phyloP scores from a whole-genome alignment of 371 early-diverging fungal species.

The Saksenaea vasiformis region DNA sequence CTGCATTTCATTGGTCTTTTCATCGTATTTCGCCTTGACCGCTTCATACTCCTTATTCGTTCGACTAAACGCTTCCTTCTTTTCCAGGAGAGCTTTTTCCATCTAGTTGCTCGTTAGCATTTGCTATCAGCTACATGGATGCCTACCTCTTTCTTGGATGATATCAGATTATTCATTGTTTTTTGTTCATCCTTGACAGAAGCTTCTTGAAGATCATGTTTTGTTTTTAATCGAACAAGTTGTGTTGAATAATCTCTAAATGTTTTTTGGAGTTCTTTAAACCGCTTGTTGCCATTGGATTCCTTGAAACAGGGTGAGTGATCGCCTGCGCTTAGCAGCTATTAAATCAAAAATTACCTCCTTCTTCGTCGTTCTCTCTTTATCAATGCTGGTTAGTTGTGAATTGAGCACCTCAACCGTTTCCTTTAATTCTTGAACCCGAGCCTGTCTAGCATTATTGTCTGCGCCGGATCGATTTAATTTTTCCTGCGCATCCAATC shows the following conservation, averaged over 20 bases:
- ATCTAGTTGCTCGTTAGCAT: slow-evolving; percentile 30
- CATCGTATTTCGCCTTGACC: slow-evolving; percentile 65
- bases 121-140: not conserved
- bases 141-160: slow-evolving; percentile 52
- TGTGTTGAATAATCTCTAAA: slow-evolving; percentile 78
- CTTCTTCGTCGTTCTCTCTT: slow-evolving; percentile 48
- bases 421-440: slow-evolving; percentile 31
- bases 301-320: slow-evolving; percentile 29
- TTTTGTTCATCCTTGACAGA: slow-evolving; percentile 78
- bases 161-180: slow-evolving; percentile 31
- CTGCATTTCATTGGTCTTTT: slow-evolving; percentile 64
- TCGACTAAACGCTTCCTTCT: slow-evolving; percentile 46
- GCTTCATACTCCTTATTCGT: slow-evolving; percentile 60
- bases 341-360: too few species aligned
- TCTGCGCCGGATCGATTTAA: slow-evolving; percentile 44
- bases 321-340: too few species aligned
- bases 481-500: slow-evolving; percentile 21
- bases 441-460: slow-evolving; percentile 29
- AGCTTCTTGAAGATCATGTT: slow-evolving; percentile 72
- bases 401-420: slow-evolving; percentile 34
- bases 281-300: slow-evolving; percentile 65
- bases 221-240: slow-evolving; percentile 78
- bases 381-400: slow-evolving; percentile 51
- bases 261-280: slow-evolving; percentile 63
- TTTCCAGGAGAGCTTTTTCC: slow-evolving; percentile 54